Evolutionary conservation across 257 asterid species (phyloP), one percentile per base, ranked within the genome.

Genomic region (Marsdenia floribunda): DNA sequence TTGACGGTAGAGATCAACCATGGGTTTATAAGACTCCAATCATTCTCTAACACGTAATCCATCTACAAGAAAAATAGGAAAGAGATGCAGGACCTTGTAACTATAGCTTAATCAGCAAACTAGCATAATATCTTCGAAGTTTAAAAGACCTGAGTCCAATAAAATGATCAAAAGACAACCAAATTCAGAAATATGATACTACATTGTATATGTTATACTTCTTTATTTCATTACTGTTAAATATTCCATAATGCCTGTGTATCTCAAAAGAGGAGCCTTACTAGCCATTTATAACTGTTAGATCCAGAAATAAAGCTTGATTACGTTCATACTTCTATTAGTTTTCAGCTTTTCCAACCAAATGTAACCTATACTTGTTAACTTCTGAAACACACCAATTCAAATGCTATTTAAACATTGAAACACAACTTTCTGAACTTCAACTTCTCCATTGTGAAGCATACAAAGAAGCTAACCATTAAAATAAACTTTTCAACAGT

Each of bases 1-100:
- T 86, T 81, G 47, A 72, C 76, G 44, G 76, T 82, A 47, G 89
- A 80, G 64, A 88, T 77, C 82, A 91, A 79, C 99, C 99, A 94
- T 55, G 99, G 99, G 78, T 92, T 92, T 61, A 86, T 82, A 75
- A 73, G 82, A 52, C 77, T 76, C 65, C 78, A 85, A 69, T 81
- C 88, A 75, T 80, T 82, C 80, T 87, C 85, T 29, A 9, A 81
- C 75, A 82, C 61, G 44, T 57, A 60, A 67, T 84, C 86, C 70
- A 72, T 83, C 97, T 93, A 58, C 76, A 83, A 61, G 75, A 68
- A 33, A 66, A 80, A 79, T 8, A 65, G 59, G 18, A 66, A 37
- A 77, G 61, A 80, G 66, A 35, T 71, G 73, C 60, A 70, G 68
- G 64, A 76, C 82, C 78, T 73, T 44, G 37, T 53, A 12, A 18